Evolutionary conservation across 2,329 filamentous ascomycete genomes (phyloP), one percentile per base, ranked within the genome.

Genomic region (Claviceps maximensis): DNA sequence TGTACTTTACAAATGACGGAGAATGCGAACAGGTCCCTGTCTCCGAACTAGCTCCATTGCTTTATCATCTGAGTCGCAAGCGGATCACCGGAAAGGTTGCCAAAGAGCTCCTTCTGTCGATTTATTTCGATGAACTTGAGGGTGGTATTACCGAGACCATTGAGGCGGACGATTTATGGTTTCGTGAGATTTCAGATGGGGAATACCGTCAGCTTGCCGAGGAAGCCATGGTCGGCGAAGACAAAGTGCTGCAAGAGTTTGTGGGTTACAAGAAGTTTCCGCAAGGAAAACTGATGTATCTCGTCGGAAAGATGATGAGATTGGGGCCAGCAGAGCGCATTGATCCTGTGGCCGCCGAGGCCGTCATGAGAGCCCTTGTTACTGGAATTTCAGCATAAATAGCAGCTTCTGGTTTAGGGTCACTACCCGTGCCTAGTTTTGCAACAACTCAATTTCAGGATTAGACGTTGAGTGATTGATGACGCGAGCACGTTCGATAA

Each of bases 261-360:
- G 55, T 65, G 40, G 56, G 62, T 36, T 71, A 69, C 51, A 67
- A 68, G 41, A 68, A 67, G 50, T 78, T 74, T 54, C 78, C 78
- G 0, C 70, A 76, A 54, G 78, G 79, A 0, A 82, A 80, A 65
- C 70, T 82, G 47, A 80, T 80, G 77, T 81, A 74, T 58, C 67
- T 82, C 2, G 74, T 82, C 5, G 79, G 79, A 21, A 78, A 74
- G 64, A 77, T 82, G 74, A 75, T 82, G 67, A 69, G 71, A 4
- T 59, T 72, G 1, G 79, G 78, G 0, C 71, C 72, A 3, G 72
- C 78, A 46, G 76, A 79, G 61, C 68, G 75, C 29, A 79, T 80
- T 54, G 74, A 80, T 51, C 78, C 79, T 1, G 65, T 65, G 25
- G 73, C 65, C 29, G 78, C 77, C 0, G 74, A 80, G 63, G 65